Evolutionary conservation across 805 yeast species (phyloP).

Genomic region (Tetrapisispora namnaoensis): DNA sequence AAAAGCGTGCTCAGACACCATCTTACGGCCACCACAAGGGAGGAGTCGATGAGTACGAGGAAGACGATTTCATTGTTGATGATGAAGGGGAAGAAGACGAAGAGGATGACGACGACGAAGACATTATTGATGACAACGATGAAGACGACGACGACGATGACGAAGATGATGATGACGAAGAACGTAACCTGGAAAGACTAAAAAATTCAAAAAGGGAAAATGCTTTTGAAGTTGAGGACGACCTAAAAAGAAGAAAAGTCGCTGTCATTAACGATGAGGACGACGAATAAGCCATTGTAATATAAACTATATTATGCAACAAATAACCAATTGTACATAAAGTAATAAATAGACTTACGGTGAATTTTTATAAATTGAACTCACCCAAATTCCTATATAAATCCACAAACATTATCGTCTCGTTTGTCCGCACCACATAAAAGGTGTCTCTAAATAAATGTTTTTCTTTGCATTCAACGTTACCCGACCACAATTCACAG

Average conservation of each 20-base stretch:
- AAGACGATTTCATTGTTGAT: slow-evolving; percentile 29
- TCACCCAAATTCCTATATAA: no score
- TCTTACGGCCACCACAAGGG: slow-evolving; percentile 10
- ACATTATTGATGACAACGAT: slow-evolving; percentile 28
- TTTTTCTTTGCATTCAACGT: no score
- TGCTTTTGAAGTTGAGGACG: slow-evolving; percentile 37
- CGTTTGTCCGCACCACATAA: no score
- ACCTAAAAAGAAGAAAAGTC: slow-evolving; percentile 21
- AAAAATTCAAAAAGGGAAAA: slow-evolving; percentile 47
- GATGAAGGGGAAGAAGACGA: slow-evolving; percentile 28
- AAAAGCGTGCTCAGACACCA: slow-evolving; percentile 3
- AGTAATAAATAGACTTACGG: no score
- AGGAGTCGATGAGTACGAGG: slow-evolving; percentile 24
- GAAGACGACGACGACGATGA: slow-evolving; percentile 38
- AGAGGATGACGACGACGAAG: slow-evolving; percentile 23
- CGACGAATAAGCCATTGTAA: slow-evolving; percentile 29
- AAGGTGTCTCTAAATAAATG: no score
- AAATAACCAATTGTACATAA: not conserved
- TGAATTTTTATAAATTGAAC: no score
- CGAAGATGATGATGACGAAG: slow-evolving; percentile 40
- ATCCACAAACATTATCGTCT: no score
- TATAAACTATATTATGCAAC: not conserved
- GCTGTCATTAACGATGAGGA: slow-evolving; percentile 27
- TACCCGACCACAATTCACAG: no score
- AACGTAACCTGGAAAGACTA: slow-evolving; percentile 48